Conservation (phyloP, 2,329 filamentous ascomycete species). For the Byssothecium circinans region DNA sequence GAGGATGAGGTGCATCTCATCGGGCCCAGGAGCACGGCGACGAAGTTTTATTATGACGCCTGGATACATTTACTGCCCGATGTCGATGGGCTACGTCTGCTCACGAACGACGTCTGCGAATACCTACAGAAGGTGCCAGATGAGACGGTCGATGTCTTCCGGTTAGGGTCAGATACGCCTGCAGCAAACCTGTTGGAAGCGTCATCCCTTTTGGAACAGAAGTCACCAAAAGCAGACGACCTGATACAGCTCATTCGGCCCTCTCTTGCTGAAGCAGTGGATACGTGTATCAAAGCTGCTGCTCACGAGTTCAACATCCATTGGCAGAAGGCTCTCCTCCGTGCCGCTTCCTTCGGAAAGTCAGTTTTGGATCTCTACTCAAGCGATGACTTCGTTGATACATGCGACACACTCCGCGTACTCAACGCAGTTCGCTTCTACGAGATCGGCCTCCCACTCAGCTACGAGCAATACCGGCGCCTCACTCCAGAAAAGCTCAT, state of each 20-base stretch:
- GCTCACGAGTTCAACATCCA: slow-evolving; percentile 87
- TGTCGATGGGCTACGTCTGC: slow-evolving; percentile 82
- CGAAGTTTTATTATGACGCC: slow-evolving; percentile 84
- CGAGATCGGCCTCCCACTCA: slow-evolving; percentile 84
- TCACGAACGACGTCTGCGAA: slow-evolving; percentile 94
- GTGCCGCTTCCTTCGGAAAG: slow-evolving; percentile 95
- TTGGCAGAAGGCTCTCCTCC: slow-evolving; percentile 95
- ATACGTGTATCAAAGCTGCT: slow-evolving; percentile 89
- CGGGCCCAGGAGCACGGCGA: slow-evolving; percentile 76
- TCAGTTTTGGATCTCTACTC: slow-evolving; percentile 97
- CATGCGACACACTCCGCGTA: slow-evolving; percentile 91
- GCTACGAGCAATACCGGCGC: slow-evolving; percentile 90
- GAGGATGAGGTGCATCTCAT: slow-evolving; percentile 96
- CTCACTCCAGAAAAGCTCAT: slow-evolving; percentile 89
- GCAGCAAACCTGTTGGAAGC: slow-evolving; percentile 93
- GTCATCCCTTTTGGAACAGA: slow-evolving; percentile 84
- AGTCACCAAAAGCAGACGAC: slow-evolving; percentile 96
- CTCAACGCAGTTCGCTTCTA: slow-evolving; percentile 92
- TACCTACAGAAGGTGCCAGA: slow-evolving; percentile 93
- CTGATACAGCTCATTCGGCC: slow-evolving; percentile 92
- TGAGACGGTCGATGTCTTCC: slow-evolving; percentile 85
- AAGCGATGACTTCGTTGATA: slow-evolving; percentile 97
- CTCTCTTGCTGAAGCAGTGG: slow-evolving; percentile 87
- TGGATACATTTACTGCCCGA: slow-evolving; percentile 87
- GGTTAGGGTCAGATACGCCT: slow-evolving; percentile 81